Percentiles rank a stretch among this genome's conserved stretches.
phyloP scores from a whole-genome alignment of 2,329 filamentous ascomycete species.

The Emergomyces pasteurianus region DNA sequence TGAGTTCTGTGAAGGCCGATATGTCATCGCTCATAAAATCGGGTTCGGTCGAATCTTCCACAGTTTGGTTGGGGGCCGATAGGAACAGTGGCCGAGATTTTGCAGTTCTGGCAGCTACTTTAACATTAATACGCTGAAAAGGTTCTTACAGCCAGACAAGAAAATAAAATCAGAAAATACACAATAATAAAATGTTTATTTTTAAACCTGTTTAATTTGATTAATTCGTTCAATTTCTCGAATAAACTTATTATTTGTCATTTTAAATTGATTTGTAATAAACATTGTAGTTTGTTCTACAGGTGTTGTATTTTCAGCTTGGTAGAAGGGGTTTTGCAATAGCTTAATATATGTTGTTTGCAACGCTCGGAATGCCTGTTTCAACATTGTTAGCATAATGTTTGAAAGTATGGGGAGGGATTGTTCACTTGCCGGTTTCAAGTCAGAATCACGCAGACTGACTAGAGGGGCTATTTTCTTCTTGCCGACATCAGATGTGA shows the following conservation, averaged over 20 bases:
- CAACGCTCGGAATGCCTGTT: constrained; percentile 71
- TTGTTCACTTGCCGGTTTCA: constrained; percentile 55
- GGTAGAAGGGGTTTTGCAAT: constrained; percentile 89
- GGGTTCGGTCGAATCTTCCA: constrained; percentile 11
- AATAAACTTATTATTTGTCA: constrained; percentile 69
- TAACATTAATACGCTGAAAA: too few relatives aligned
- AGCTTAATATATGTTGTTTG: constrained; percentile 85
- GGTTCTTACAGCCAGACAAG: too few relatives aligned
- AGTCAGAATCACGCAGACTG: constrained; percentile 71
- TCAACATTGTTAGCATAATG: not conserved
- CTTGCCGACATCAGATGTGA: constrained; percentile 13
- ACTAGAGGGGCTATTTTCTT: constrained; percentile 35
- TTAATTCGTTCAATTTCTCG: constrained; percentile 78
- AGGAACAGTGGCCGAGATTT: too few relatives aligned
- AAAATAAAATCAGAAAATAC: too few relatives aligned
- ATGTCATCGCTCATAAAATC: constrained; percentile 12
- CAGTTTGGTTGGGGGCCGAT: too few relatives aligned
- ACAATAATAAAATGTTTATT: too few relatives aligned
- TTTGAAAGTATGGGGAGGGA: not conserved
- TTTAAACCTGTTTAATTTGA: constrained; percentile 56
- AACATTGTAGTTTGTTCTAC: constrained; percentile 36
- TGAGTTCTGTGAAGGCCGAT: constrained; percentile 7
- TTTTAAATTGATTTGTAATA: constrained; percentile 46
- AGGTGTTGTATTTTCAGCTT: constrained; percentile 66
- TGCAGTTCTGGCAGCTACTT: too few relatives aligned